A percentile compares a stretch with the other conserved stretches of the same genome.
Evolutionary conservation across 192 early-diverging fungal species (phyloP).

Genomic region (Entomortierella parvispora): DNA sequence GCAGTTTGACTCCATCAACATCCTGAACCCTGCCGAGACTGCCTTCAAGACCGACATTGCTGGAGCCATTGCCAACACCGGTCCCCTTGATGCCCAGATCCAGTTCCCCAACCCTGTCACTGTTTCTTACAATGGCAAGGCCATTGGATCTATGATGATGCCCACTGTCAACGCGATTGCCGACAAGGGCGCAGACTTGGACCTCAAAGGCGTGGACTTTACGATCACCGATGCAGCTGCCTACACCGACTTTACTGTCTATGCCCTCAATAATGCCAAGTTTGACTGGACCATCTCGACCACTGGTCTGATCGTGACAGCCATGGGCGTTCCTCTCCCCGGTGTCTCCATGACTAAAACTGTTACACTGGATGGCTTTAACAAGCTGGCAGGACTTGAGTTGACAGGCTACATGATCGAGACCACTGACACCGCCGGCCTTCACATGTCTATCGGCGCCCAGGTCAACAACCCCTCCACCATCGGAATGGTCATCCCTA

Average conservation of each 20-base stretch:
- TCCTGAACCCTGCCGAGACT: conserved; percentile 45
- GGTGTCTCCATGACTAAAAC: conserved; percentile 54
- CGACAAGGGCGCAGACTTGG: conserved; percentile 50
- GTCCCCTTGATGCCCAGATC: conserved; percentile 61
- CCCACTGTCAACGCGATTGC: conserved; percentile 46
- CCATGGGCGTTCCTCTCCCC: conserved; percentile 57
- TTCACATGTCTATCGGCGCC: conserved; percentile 26
- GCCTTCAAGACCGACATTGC: conserved; percentile 43
- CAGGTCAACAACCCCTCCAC: conserved; percentile 23
- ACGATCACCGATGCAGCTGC: conserved; percentile 26
- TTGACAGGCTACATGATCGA: conserved; percentile 20
- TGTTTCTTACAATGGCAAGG: conserved; percentile 46
- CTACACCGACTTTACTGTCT: conserved; percentile 54
- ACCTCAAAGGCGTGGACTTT: conserved; percentile 42
- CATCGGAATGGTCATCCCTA: conserved; percentile 32
- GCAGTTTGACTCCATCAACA: conserved; percentile 38
- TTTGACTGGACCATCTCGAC: conserved; percentile 58
- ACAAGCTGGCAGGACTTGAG: conserved; percentile 32
- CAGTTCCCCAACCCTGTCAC: conserved; percentile 52
- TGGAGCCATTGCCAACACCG: conserved; percentile 56
- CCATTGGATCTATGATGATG: conserved; percentile 52
- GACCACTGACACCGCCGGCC: conserved; percentile 15
- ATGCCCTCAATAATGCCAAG: conserved; percentile 48
- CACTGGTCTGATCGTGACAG: conserved; percentile 44
- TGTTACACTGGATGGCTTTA: conserved; percentile 55